These are phyloP conservation scores for Sporothrix inflata DNA, from an alignment of 2,329 filamentous ascomycete species.

Conservation along the genomic window DNA sequence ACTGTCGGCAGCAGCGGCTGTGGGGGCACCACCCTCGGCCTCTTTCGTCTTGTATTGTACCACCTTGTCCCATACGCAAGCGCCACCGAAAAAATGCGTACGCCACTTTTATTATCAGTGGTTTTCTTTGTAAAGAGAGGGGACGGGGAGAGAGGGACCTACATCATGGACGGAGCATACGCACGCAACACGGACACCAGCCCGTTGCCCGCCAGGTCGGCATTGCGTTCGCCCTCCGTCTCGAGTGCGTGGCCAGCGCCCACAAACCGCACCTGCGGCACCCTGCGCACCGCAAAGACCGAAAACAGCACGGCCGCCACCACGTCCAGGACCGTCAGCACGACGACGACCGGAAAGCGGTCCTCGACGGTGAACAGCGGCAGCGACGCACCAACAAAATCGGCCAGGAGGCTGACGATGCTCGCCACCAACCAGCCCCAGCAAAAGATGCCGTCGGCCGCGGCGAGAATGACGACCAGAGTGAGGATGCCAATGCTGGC, in stretches of 20 bases:
- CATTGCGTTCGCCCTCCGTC: not conserved
- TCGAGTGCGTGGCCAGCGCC: not conserved
- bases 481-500: not conserved
- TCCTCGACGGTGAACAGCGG: not conserved
- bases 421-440: not conserved
- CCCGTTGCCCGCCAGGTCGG: not conserved
- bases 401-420: not conserved
- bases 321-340: not conserved
- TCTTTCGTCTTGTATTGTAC: not conserved
- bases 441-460: not conserved
- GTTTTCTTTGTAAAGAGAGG: too few species aligned
- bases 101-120: not conserved
- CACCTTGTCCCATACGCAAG: not conserved
- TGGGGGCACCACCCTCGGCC: not conserved
- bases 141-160: not conserved
- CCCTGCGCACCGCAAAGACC: not conserved
- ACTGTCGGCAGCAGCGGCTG: too few species aligned
- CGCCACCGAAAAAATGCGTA: not conserved
- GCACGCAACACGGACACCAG: not conserved
- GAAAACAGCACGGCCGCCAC: not conserved
- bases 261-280: not conserved
- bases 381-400: not conserved
- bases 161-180: not conserved
- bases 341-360: not conserved
- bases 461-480: not conserved